phyloP scores from a whole-genome alignment of 345 rosid species.

The Brassica incana region DNA sequence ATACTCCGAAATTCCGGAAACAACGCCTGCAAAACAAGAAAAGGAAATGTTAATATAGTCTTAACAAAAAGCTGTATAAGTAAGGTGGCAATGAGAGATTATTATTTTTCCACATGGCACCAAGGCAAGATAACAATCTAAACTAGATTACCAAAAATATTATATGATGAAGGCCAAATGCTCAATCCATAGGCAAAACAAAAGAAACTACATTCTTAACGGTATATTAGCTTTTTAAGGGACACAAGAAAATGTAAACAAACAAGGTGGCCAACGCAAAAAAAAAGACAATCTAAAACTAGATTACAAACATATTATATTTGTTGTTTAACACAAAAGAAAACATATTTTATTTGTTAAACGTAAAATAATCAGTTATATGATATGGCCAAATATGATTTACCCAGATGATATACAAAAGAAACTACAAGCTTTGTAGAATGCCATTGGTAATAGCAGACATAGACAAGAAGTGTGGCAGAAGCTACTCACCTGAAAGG shows the following conservation, averaged over 20 bases:
- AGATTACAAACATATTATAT: neutral
- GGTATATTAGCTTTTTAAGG: no score
- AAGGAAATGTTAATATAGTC: neutral
- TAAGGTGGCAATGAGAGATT: neutral
- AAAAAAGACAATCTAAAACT: neutral
- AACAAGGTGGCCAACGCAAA: neutral
- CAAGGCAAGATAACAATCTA: neutral
- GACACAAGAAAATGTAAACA: no score
- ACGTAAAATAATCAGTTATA: neutral
- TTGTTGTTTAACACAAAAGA: neutral
- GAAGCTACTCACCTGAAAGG: constrained; percentile 38
- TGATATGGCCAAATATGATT: neutral
- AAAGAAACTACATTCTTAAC: neutral
- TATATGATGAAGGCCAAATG: neutral
- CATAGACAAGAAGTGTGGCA: neutral
- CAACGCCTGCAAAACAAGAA: constrained; percentile 44
- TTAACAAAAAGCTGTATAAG: neutral
- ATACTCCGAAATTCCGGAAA: constrained; percentile 21
- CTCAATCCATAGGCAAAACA: neutral
- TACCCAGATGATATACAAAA: neutral
- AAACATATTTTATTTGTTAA: neutral
- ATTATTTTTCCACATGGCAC: neutral
- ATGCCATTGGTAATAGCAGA: neutral
- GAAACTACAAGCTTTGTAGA: neutral
- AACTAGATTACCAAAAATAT: neutral